Conservation (phyloP, 1,284 basidiomycete species). For the Cryptococcus sp. region DNA sequence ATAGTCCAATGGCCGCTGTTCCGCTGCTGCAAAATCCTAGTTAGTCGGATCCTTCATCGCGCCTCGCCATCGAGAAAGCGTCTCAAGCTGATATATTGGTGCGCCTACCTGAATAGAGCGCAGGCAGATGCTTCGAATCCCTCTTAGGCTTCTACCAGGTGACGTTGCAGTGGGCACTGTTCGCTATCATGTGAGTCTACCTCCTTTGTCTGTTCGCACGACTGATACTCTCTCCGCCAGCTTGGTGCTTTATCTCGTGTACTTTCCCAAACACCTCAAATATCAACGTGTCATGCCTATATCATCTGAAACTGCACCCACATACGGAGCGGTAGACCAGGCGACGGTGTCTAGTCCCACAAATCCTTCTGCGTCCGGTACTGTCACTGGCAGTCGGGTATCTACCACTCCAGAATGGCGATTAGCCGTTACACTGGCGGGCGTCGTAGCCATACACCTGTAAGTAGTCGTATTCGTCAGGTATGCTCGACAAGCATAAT, state of each 20-base stretch:
- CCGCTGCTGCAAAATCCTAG: conserved; percentile 75
- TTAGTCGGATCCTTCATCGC: conserved; percentile 54
- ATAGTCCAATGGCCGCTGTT: conserved; percentile 87
- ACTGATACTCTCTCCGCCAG: conserved; percentile 54
- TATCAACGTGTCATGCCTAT: conserved; percentile 57
- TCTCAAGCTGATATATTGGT: conserved; percentile 2
- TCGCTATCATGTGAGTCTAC: conserved; percentile 74
- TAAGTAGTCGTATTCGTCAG: conserved; percentile 53
- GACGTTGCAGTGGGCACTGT: conserved; percentile 80
- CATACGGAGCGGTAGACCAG: conserved; percentile 12
- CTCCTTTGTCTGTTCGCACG: not conserved
- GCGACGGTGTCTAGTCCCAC: conserved; percentile 5
- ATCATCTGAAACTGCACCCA: not conserved
- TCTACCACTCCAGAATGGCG: conserved; percentile 65
- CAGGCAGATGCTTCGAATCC: conserved; percentile 75
- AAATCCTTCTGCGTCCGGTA: not conserved
- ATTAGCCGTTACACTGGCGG: conserved; percentile 70
- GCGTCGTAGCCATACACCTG: conserved; percentile 74
- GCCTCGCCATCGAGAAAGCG: not conserved
- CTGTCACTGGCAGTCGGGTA: conserved; percentile 2
- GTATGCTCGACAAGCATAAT: not conserved
- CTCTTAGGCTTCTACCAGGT: conserved; percentile 84
- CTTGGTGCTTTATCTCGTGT: conserved; percentile 85
- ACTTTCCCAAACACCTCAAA: conserved; percentile 83
- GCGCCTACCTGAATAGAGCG: conserved; percentile 56